A percentile compares a stretch with the other conserved stretches of the same genome.
phyloP scores from a whole-genome alignment of 495 filamentous ascomycete genomes.

The Cudoniella acicularis region DNA sequence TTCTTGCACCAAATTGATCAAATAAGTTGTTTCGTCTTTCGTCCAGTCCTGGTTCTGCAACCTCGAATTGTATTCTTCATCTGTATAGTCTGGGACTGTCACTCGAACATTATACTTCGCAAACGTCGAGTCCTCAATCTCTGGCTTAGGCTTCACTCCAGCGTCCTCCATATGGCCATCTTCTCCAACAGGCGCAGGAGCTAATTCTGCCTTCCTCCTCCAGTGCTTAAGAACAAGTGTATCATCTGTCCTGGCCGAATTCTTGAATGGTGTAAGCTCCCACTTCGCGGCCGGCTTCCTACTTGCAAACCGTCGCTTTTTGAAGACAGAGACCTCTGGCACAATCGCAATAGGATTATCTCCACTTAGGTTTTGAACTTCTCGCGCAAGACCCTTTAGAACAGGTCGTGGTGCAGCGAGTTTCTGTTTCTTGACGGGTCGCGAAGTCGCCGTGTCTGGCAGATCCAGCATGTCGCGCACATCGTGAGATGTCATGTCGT shows the following conservation, averaged over 20 bases:
- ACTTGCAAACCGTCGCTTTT: slow-evolving; percentile 44
- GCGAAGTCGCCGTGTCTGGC: slow-evolving; percentile 50
- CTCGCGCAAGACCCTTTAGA: slow-evolving; percentile 53
- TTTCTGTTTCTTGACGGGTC: slow-evolving; percentile 76
- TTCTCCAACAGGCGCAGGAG: slow-evolving; percentile 14
- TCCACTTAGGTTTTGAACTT: slow-evolving; percentile 55
- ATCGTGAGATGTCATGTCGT: slow-evolving; percentile 71
- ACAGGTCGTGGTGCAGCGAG: slow-evolving; percentile 62
- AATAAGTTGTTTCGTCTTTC: slow-evolving; percentile 87
- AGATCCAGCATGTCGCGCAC: slow-evolving; percentile 88
- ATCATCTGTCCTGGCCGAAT: slow-evolving; percentile 46
- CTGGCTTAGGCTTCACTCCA: slow-evolving; percentile 17
- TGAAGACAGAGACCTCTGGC: slow-evolving; percentile 40
- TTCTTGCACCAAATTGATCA: slow-evolving; percentile 67
- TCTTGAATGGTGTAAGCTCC: slow-evolving; percentile 50
- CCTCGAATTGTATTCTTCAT: slow-evolving; percentile 78
- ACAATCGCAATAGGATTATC: slow-evolving; percentile 47
- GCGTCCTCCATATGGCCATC: slow-evolving; percentile 17
- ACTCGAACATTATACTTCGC: slow-evolving; percentile 81
- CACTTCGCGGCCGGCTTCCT: slow-evolving; percentile 62
- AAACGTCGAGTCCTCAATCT: slow-evolving; percentile 52
- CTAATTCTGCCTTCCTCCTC: slow-evolving; percentile 43
- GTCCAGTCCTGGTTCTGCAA: slow-evolving; percentile 76
- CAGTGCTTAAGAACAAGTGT: slow-evolving; percentile 65
- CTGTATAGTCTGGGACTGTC: slow-evolving; percentile 70